phyloP scores from a whole-genome alignment of 805 yeast genomes.

The Ogataea chonburiensis region DNA sequence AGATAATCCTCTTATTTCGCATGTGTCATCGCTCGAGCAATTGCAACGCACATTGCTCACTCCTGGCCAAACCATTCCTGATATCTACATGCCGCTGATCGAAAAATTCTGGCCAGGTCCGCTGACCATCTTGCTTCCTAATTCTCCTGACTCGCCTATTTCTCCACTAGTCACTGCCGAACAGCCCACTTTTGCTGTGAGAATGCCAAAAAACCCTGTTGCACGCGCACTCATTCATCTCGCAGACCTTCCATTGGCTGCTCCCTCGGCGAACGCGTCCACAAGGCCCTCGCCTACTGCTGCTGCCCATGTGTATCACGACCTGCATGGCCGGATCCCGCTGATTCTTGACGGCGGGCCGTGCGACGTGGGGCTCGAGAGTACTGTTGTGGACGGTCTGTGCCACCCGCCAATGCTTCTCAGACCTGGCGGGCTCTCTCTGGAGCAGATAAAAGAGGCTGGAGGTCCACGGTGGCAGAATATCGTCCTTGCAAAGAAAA shows the following conservation, averaged over 20 bases:
- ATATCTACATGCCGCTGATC: slow-evolving; percentile 61
- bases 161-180: slow-evolving; percentile 80
- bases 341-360: slow-evolving; percentile 87
- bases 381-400: slow-evolving; percentile 91
- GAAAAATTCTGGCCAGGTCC: slow-evolving; percentile 95
- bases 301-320: slow-evolving; percentile 83
- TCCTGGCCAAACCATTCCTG: slow-evolving; percentile 53
- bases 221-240: slow-evolving; percentile 87
- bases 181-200: slow-evolving; percentile 87
- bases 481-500: slow-evolving; percentile 61
- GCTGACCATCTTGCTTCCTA: slow-evolving; percentile 78
- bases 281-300: slow-evolving; percentile 92
- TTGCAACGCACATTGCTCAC: slow-evolving; percentile 57
- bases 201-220: slow-evolving; percentile 83
- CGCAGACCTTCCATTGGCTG: slow-evolving; percentile 89
- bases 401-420: slow-evolving; percentile 80
- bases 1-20: slow-evolving; percentile 92
- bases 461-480: slow-evolving; percentile 74
- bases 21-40: slow-evolving; percentile 76
- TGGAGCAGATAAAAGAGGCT: slow-evolving; percentile 62
- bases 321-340: slow-evolving; percentile 77
- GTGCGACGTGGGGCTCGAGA: slow-evolving; percentile 86
- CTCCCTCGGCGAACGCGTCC: slow-evolving; percentile 96
- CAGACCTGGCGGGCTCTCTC: slow-evolving; percentile 91
- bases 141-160: slow-evolving; percentile 45